Conservation (phyloP, 2,329 filamentous ascomycete genomes). For the Xylaria sp. region DNA sequence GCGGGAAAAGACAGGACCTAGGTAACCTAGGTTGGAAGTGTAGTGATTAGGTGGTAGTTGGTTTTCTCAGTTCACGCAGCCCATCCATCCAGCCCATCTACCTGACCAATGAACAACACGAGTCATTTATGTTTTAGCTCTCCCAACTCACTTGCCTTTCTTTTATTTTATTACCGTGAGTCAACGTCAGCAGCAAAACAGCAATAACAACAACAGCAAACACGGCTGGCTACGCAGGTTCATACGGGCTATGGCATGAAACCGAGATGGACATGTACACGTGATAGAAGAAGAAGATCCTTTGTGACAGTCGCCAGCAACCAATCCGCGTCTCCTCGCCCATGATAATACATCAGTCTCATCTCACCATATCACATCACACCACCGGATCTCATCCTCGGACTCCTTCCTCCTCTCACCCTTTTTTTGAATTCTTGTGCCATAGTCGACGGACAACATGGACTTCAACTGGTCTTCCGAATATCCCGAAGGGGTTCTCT, state of each 20-base stretch:
- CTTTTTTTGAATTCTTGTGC: not conserved
- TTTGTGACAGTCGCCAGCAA: not conserved
- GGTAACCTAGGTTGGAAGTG: no score
- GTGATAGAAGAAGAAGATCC: not conserved
- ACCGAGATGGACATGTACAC: not conserved
- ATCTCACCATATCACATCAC: no score
- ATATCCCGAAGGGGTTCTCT: conserved; percentile 81
- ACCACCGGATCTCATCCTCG: no score
- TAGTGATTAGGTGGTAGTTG: not conserved
- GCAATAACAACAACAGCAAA: not conserved
- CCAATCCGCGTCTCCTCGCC: not conserved
- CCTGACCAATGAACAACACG: conserved; percentile 40
- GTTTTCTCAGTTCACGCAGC: not conserved
- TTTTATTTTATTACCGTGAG: conserved; percentile 1
- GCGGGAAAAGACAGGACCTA: not conserved
- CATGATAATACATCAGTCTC: not conserved
- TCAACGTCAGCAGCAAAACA: not conserved
- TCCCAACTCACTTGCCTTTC: not conserved
- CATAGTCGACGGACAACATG: conserved; percentile 55
- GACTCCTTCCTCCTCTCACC: not conserved
- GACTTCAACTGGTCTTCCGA: conserved; percentile 74
- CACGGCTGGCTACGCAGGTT: not conserved
- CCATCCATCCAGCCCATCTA: not conserved
- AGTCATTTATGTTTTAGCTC: conserved; percentile 38
- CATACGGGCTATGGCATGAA: not conserved